Evolutionary conservation across 805 yeast genomes (phyloP), one percentile per base, ranked within the genome.

Genomic region (Ogataea nonfermentans): DNA sequence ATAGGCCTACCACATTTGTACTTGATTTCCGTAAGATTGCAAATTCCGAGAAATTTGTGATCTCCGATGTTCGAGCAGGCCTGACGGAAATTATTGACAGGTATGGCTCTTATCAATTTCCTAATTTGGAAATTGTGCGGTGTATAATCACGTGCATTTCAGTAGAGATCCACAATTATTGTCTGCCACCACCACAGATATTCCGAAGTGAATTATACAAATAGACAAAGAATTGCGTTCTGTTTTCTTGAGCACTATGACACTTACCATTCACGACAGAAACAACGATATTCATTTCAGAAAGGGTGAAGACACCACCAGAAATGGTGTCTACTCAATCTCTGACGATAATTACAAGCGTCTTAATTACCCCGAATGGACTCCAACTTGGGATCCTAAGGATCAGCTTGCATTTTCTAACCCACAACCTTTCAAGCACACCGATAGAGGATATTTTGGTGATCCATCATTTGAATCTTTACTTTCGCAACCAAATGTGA

Each of bases 301-400:
- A 49, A 65, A 71, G 44, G 79, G 70, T 9, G 68, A 70, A 34
- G 81, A 76, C 50, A 71, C 71, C 35, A 57, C 72, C 28, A 71
- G 66, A 35, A 71, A 75, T 22, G 82, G 81, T 9, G 63, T 73
- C 11, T 63, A 71, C 42, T 56, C 59, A 17, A 73, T 74, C 12
- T 63, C 74, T 33, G 70, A 68, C 48, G 59, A 61, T 32, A 67
- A 61, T 29, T 64, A 66, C 45, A 60, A 68, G 29, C 40, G 31
- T 5, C 49, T 67, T 6, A 37, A 51, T 33, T 71, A 65, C 58
- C 81, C 83, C 2, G 79, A 74, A 9, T 81, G 75, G 64, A 67
- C 80, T 32, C 88, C 88, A 11, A 73, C 84, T 2, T 81, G 84
- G 84, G 77, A 80, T 54, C 80, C 80, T n/a, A 64, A 56, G 14